A percentile compares a stretch with the other conserved stretches of the same genome.
Conservation (phyloP, 352 stramenopile genomes). For the Globisporangium radiosum region DNA sequence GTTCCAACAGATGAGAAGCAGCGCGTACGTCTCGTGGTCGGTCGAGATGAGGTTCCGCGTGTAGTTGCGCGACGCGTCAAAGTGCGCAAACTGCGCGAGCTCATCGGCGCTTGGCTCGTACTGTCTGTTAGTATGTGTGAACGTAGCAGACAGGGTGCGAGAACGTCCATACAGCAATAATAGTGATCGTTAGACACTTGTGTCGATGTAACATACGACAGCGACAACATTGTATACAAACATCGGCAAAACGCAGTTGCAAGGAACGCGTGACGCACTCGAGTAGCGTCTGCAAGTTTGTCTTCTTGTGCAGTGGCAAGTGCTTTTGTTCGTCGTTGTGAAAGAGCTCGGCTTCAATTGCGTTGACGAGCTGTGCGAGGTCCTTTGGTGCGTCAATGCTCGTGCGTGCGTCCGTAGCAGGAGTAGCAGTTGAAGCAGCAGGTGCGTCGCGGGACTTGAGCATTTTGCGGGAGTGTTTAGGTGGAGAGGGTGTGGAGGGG, state of each 20-base stretch:
- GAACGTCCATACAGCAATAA: not conserved
- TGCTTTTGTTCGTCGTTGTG: conserved; percentile 28
- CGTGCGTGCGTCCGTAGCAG: not conserved
- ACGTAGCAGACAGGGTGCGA: no score
- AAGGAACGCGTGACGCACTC: conserved; percentile 21
- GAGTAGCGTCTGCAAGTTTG: conserved; percentile 44
- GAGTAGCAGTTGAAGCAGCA: not conserved
- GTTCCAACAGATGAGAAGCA: conserved; percentile 94
- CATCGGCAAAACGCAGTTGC: no score
- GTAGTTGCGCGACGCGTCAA: conserved; percentile 85
- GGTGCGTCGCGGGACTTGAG: no score
- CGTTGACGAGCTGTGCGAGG: conserved; percentile 44
- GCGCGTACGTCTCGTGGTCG: conserved; percentile 89
- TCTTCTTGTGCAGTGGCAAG: conserved; percentile 54
- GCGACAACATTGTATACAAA: no score
- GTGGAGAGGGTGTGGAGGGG: no score
- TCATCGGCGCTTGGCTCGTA: conserved; percentile 52
- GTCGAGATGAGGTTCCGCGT: conserved; percentile 93
- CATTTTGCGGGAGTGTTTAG: no score
- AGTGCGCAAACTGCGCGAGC: conserved; percentile 71
- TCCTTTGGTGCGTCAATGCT: conserved; percentile 13
- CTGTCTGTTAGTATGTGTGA: conserved; percentile 13
- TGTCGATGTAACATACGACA: no score
- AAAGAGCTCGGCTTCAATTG: conserved; percentile 39
- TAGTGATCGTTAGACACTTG: not conserved